Percentiles rank a stretch among this genome's conserved stretches.
Conservation (phyloP, 2,329 filamentous ascomycete genomes). For the Elsinoe batatas region DNA sequence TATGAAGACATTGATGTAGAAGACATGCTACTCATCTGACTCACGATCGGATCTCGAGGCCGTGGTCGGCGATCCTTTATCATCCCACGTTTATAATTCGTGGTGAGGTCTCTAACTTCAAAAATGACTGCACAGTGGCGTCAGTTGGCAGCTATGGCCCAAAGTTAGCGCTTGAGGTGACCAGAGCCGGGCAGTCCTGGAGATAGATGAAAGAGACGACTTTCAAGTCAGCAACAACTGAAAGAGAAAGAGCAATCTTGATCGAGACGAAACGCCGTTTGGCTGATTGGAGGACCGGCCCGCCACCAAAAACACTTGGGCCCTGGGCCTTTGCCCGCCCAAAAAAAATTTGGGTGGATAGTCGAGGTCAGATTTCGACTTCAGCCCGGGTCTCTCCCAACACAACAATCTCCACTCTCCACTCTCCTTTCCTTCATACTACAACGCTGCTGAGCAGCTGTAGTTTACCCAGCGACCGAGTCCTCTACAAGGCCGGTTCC, state of each 20-base stretch:
- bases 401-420: conserved; percentile 10
- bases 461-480: no score
- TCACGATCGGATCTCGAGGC: background rate
- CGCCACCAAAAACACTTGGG: background rate
- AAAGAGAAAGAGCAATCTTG: background rate
- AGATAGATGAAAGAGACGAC: background rate
- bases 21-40: background rate
- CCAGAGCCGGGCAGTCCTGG: no score
- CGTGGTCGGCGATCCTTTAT: conserved; percentile 2
- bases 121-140: no score
- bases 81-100: background rate
- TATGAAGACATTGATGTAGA: conserved; percentile 2
- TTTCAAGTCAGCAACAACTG: background rate
- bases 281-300: conserved; percentile 5
- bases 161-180: no score
- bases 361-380: background rate
- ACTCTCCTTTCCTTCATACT: background rate
- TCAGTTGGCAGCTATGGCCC: background rate
- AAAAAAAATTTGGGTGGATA: conserved; percentile 6
- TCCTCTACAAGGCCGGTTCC: no score
- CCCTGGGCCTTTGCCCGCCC: background rate
- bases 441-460: background rate
- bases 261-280: background rate
- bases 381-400: background rate
- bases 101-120: no score